Evolutionary conservation across 805 yeast genomes (phyloP).

Genomic region (Teunomyces pallodes): DNA sequence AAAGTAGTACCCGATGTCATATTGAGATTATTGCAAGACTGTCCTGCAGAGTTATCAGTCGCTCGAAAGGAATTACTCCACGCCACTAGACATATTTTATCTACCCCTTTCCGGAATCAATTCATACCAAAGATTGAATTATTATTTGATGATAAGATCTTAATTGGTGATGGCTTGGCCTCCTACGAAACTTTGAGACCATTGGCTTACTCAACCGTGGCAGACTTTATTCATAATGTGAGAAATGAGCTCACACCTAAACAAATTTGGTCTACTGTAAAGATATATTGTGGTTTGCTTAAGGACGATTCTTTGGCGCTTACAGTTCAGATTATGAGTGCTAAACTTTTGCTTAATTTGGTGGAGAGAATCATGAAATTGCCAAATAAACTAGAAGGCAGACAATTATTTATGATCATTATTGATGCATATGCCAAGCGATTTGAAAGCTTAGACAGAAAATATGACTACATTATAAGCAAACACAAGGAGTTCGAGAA

Average conservation of each 20-base stretch:
- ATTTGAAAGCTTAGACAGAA: constrained; percentile 70
- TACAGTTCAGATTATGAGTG: constrained; percentile 95
- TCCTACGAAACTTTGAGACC: constrained; percentile 88
- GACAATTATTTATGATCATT: constrained; percentile 81
- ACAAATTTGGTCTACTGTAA: constrained; percentile 85
- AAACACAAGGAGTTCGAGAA: constrained; percentile 56
- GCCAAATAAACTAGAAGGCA: constrained; percentile 76
- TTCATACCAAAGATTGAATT: constrained; percentile 85
- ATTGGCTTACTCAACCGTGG: constrained; percentile 90
- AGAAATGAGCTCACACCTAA: constrained; percentile 76
- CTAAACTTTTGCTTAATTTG: constrained; percentile 79
- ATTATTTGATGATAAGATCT: constrained; percentile 79
- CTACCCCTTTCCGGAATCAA: constrained; percentile 79
- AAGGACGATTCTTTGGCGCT: constrained; percentile 80
- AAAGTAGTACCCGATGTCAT: constrained; percentile 83
- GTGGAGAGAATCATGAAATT: constrained; percentile 84
- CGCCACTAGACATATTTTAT: constrained; percentile 91
- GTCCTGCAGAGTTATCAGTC: constrained; percentile 88
- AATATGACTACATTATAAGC: constrained; percentile 61
- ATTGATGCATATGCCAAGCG: constrained; percentile 86
- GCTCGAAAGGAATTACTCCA: constrained; percentile 91
- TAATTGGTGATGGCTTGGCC: constrained; percentile 91
- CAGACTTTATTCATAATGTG: constrained; percentile 92
- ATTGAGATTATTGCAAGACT: constrained; percentile 83
- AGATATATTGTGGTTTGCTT: constrained; percentile 73